Conservation (phyloP, 192 early-diverging fungal species). For the Powellomyces hirtus region DNA sequence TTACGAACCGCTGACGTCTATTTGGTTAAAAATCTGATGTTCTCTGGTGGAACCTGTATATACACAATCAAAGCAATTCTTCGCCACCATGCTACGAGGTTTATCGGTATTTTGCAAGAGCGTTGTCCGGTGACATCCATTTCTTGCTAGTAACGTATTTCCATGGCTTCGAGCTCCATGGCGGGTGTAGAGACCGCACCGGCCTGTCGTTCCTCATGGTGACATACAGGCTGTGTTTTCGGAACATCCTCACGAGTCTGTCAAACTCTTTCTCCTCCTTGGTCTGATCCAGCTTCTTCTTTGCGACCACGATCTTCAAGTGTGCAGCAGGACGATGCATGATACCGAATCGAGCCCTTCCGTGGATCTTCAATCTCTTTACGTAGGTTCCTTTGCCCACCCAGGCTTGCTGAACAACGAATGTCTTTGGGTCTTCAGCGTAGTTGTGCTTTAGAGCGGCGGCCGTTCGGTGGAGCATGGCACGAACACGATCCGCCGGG, state of each 20-base stretch:
- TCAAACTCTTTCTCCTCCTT: slow-evolving; percentile 36
- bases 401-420: slow-evolving; percentile 59
- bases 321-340: slow-evolving; percentile 76
- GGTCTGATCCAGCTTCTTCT: slow-evolving; percentile 26
- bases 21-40: too few species aligned
- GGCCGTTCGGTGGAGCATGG: slow-evolving; percentile 32
- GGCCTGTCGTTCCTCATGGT: slow-evolving; percentile 33
- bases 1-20: too few species aligned
- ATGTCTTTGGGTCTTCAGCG: slow-evolving; percentile 19
- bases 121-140: slow-evolving; percentile 41
- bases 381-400: slow-evolving; percentile 82
- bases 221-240: slow-evolving; percentile 33
- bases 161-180: slow-evolving; percentile 44
- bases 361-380: slow-evolving; percentile 74
- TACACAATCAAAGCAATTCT: too few species aligned
- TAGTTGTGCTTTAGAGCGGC: slow-evolving; percentile 28
- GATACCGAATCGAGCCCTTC: slow-evolving; percentile 72
- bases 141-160: slow-evolving; percentile 46
- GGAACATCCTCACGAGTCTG: slow-evolving; percentile 37
- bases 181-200: slow-evolving; percentile 25
- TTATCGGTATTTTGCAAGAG: slow-evolving; percentile 19
- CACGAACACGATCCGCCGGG: slow-evolving; percentile 31
- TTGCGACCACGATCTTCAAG: slow-evolving; percentile 78
- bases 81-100: too few species aligned
- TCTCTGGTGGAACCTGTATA: too few species aligned